Evolutionary conservation across 106 monocot genomes (phyloP), one percentile per base, ranked within the genome.

Genomic region (Agapanthus africanus): DNA sequence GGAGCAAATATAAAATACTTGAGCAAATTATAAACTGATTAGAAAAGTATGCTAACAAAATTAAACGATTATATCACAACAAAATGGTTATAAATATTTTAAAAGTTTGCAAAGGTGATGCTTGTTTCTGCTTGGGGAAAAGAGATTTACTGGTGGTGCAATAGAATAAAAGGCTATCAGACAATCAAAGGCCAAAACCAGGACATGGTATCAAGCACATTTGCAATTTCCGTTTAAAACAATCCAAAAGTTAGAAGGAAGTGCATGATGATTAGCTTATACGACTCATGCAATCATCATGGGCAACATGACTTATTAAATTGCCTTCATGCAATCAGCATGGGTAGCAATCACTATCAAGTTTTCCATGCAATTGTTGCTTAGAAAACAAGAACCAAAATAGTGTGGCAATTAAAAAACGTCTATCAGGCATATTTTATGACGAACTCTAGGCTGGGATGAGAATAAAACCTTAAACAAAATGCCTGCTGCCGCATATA

Each of bases 1-100:
- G 71, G 1, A 78, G 11, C 23, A 60, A 73, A 31, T 42, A 32
- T 32, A 35, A 51, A 66, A 54, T 28, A 68, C 25, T 21, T 26
- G 10, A 64, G 50, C 15, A 40, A 30, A 65, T 16, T 0, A 34
- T 34, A 62, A 62, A 33, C 34, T 10, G 32, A 62, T 62, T 33
- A 28, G 32, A 62, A 62, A n/a, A n/a, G n/a, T n/a, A n/a, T n/a
- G n/a, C n/a, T n/a, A n/a, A n/a, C n/a, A n/a, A n/a, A 23, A 54
- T 6, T 25, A 7, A 10, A 26, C 18, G 25, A 14, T 54, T 54
- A 54, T 25, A 1, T 6, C 22, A 54, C 7, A 26, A 54, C 5
- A 49, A 49, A 49, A 49, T 21, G 49, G 16, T 4, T 23, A 52
- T 25, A 10, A 52, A 52, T 52, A 52, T 49, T 47, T n/a, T 18